phyloP scores from a whole-genome alignment of 371 early-diverging fungal genomes.

The Mucor velutinosus region DNA sequence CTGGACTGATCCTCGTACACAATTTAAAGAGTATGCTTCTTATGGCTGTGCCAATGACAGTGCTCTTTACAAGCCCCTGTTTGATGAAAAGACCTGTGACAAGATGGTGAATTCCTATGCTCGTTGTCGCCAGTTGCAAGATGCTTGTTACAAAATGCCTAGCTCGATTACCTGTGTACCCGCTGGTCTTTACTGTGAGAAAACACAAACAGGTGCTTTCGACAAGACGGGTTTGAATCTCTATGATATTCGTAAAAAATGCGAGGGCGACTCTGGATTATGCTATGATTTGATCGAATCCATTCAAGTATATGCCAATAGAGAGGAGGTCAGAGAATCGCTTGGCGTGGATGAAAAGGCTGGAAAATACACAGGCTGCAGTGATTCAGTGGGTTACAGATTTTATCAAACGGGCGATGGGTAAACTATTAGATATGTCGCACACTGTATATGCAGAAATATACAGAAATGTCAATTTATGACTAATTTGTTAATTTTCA shows the following conservation, averaged over 20 bases:
- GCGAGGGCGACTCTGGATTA: constrained; percentile 58
- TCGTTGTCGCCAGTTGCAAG: constrained; percentile 70
- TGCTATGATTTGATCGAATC: constrained; percentile 79
- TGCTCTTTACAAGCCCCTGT: constrained; percentile 26
- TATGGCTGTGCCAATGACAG: constrained; percentile 72
- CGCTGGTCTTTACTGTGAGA: constrained; percentile 79
- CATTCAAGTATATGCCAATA: constrained; percentile 76
- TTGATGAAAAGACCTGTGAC: constrained; percentile 60
- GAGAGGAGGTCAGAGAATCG: constrained; percentile 65
- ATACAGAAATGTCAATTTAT: constrained; percentile 14
- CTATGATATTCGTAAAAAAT: constrained; percentile 77
- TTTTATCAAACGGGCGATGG: constrained; percentile 80
- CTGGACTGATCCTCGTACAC: constrained; percentile 79
- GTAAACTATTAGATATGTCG: constrained; percentile 48
- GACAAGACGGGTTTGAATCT: constrained; percentile 69
- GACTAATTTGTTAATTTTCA: constrained; percentile 11
- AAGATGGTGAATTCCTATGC: constrained; percentile 68
- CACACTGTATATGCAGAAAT: background rate
- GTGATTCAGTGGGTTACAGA: constrained; percentile 67
- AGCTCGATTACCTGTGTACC: constrained; percentile 78
- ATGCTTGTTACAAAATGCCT: constrained; percentile 77
- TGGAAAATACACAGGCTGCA: constrained; percentile 72
- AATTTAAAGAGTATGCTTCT: constrained; percentile 83
- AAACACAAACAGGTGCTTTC: constrained; percentile 55
- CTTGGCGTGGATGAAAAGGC: constrained; percentile 66